Base-by-base conservation (phyloP, 2,329 filamentous ascomycete genomes). In the Ustulina deusta region DNA sequence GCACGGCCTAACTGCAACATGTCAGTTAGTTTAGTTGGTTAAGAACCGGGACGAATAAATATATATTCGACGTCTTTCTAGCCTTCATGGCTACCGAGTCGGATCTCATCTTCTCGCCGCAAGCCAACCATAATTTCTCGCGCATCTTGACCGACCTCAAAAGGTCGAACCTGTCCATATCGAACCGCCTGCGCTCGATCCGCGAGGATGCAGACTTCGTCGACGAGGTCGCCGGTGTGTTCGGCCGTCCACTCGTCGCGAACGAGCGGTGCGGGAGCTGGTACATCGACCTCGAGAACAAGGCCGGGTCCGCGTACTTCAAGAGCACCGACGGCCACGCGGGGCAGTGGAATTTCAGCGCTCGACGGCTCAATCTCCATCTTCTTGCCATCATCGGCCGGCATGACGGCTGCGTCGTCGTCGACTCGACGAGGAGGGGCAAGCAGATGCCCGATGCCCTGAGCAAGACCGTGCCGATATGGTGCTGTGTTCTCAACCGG, bases 281-380 rank as follows among this genome's bases (percentile, higher is more conserved):
- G 96, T 98, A 98, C 78, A 91, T 98, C 29, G 81, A 84, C 38
- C 90, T 90, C 0, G 79, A 79, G 7, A 75, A 76, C 29, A 96
- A 95, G 79, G 81, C 78, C 1, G 92, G 88, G 36, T 94, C 92
- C 71, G 93, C 91, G 36, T 99, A 98, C 81, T 99, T 98, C 82
- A 99, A 99, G 84, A 97, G 93, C 80, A 99, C 96, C 1, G 96
- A 99, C 81, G 96, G 96, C 0, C 96, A 99, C 79, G 89, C 90
- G 60, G 90, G 93, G 9, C 90, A 97, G 76, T 99, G 96, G 96
- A 88, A 90, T 69, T 97, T 98, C 77, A 97, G 93, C 80, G 87
- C 91, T 25, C 84, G 96, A 70, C 85, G 96, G 71, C 81, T 98
- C 75, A 99, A 99, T 77, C 77, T 97, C 74, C 92, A 97, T 71